Percentiles rank a stretch among this genome's conserved stretches.
phyloP scores from a whole-genome alignment of 768 basidiomycete species.

The Erythrobasidium yunnanense region DNA sequence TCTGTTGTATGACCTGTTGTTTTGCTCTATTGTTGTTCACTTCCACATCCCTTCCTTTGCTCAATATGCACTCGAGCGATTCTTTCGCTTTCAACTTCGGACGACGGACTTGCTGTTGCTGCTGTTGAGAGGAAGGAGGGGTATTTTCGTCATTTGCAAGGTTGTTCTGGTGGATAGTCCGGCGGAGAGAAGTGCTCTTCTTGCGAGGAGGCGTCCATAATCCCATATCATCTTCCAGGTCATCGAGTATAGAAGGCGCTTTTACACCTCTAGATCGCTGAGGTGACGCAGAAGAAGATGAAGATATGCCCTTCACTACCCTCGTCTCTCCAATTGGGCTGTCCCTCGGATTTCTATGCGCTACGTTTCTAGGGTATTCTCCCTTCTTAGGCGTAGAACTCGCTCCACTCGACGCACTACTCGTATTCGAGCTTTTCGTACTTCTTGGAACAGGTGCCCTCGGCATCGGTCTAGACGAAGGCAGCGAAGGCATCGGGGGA shows the following conservation, averaged over 20 bases:
- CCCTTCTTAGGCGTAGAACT: too few species aligned
- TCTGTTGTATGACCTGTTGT: neutral
- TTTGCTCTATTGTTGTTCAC: neutral
- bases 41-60: neutral
- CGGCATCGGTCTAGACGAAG: too few species aligned
- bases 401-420: too few species aligned
- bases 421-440: too few species aligned
- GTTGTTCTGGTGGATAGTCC: neutral
- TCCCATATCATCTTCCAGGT: slow-evolving; percentile 4
- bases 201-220: slow-evolving; percentile 17
- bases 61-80: slow-evolving; percentile 8
- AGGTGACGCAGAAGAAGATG: neutral
- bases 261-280: neutral
- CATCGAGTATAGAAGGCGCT: slow-evolving; percentile 10
- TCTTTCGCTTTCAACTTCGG: slow-evolving; percentile 16
- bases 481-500: too few species aligned
- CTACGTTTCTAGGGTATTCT: slow-evolving; percentile 3
- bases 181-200: neutral
- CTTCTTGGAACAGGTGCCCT: too few species aligned
- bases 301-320: slow-evolving; percentile 3
- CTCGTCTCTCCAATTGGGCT: slow-evolving; percentile 9
- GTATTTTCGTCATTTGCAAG: neutral
- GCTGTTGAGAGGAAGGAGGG: neutral
- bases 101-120: neutral
- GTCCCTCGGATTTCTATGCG: slow-evolving; percentile 17